Percentiles rank a stretch among this genome's conserved stretches.
Conservation (phyloP, 2,329 filamentous ascomycete genomes). For the Golovinomyces cichoracearum region DNA sequence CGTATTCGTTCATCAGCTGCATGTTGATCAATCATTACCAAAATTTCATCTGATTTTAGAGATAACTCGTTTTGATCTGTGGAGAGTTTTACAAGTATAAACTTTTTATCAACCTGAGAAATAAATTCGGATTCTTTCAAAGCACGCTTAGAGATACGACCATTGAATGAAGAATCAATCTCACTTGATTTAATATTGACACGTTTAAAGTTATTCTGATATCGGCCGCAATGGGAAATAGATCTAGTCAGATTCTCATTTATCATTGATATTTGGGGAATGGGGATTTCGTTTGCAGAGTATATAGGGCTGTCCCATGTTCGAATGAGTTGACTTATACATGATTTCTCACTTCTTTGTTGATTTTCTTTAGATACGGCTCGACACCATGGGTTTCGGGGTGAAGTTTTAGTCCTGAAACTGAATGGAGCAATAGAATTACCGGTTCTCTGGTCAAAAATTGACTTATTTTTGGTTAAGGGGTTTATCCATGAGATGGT, state of each 20-base stretch:
- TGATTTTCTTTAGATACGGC: constrained; percentile 6
- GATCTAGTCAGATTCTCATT: constrained; percentile 9
- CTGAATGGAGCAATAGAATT: constrained; percentile 15
- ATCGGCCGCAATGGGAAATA: constrained; percentile 7
- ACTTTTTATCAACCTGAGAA: constrained; percentile 71
- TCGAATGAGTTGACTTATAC: constrained; percentile 34
- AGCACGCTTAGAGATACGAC: constrained; percentile 33
- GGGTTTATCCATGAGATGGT: constrained; percentile 35
- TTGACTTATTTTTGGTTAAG: constrained; percentile 23
- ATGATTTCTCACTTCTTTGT: constrained; percentile 17
- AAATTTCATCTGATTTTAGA: constrained; percentile 14
- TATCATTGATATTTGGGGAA: constrained; percentile 19
- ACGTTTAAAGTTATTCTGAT: constrained; percentile 12
- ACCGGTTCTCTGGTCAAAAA: constrained; percentile 31
- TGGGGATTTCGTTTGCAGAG: constrained; percentile 19
- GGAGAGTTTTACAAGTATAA: constrained; percentile 38
- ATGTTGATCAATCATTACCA: constrained; percentile 76
- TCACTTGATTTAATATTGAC: constrained; percentile 12
- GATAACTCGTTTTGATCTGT: neutral
- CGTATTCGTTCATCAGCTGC: constrained; percentile 74
- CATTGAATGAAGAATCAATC: constrained; percentile 12
- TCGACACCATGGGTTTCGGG: neutral
- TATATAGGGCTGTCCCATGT: constrained; percentile 61
- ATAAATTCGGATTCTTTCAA: constrained; percentile 39
- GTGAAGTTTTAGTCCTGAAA: neutral